phyloP scores from a whole-genome alignment of 1,284 basidiomycete species.

The Phylloporus sp. region DNA sequence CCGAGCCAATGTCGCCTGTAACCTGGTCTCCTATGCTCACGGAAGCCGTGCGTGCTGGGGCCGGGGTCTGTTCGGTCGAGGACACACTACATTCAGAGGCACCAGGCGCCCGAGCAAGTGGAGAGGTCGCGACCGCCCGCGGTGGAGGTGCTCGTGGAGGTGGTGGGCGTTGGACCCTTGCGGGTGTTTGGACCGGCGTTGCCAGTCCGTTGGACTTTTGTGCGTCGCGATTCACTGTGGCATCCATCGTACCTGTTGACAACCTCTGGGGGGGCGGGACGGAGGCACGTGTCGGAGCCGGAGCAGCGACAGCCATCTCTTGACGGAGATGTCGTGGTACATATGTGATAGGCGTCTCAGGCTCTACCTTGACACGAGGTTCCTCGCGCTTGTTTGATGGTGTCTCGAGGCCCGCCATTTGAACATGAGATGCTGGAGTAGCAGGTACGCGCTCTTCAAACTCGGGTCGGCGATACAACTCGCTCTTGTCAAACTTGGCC shows the following conservation, averaged over 20 bases:
- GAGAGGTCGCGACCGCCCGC: conserved; percentile 10
- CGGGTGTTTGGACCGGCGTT: conserved; percentile 29
- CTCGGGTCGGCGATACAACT: conserved; percentile 80
- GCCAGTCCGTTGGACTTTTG: conserved; percentile 16
- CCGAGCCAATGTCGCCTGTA: conserved; percentile 22
- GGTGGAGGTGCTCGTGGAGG: conserved; percentile 7
- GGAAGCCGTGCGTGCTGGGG: not conserved
- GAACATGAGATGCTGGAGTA: not conserved
- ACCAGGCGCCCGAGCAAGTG: conserved; percentile 16
- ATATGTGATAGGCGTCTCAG: conserved; percentile 24
- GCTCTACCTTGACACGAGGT: conserved; percentile 25
- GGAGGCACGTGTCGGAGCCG: not conserved
- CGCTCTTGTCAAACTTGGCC: conserved; percentile 78
- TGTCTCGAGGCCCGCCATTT: not conserved
- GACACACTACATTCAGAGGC: conserved; percentile 16
- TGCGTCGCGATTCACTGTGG: not conserved
- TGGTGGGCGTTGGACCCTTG: conserved; percentile 9
- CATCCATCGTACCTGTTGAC: not conserved
- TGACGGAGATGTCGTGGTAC: conserved; percentile 32
- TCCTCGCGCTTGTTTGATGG: conserved; percentile 2
- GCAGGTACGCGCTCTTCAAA: conserved; percentile 52
- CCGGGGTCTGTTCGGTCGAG: conserved; percentile 8
- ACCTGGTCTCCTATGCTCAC: no score
- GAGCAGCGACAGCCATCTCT: conserved; percentile 21
- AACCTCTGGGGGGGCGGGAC: conserved; percentile 1